phyloP scores from a whole-genome alignment of 129 eudicot genomes.

The Artemisia argyi region DNA sequence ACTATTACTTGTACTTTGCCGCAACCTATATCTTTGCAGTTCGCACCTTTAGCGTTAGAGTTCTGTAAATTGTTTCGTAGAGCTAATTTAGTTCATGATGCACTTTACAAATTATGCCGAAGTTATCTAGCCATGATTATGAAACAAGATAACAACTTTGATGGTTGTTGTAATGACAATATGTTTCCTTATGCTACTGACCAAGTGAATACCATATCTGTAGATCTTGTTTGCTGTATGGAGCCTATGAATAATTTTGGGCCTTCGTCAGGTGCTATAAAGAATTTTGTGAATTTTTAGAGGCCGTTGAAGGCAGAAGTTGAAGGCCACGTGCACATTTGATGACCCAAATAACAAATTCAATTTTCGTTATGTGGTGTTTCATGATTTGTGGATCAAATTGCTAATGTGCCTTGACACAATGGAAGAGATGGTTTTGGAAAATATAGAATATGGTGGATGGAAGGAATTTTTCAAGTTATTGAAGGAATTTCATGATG shows the following conservation, averaged over 20 bases:
- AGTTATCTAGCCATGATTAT: constrained; percentile 35
- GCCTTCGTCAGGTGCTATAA: too few relatives aligned
- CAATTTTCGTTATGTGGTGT: background rate
- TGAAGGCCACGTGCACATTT: too few relatives aligned
- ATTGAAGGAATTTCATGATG: constrained; percentile 51
- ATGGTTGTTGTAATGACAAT: too few relatives aligned
- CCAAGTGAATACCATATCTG: too few relatives aligned
- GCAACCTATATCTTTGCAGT: constrained; percentile 15
- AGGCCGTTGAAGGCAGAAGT: too few relatives aligned
- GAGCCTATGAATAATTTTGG: too few relatives aligned
- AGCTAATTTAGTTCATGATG: constrained; percentile 34
- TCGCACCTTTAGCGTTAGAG: constrained; percentile 53
- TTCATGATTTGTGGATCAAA: background rate
- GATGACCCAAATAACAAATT: background rate
- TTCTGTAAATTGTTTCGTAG: constrained; percentile 61
- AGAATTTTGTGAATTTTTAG: too few relatives aligned
- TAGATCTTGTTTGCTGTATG: too few relatives aligned
- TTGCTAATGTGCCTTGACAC: background rate
- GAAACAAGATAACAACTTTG: too few relatives aligned
- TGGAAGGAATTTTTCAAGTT: constrained; percentile 51
- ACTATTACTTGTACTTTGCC: constrained; percentile 27
- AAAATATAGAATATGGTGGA: background rate
- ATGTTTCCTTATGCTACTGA: too few relatives aligned
- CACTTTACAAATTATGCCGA: constrained; percentile 52
- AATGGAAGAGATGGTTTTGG: background rate